A percentile compares a stretch with the other conserved stretches of the same genome.
These are phyloP conservation scores for Styphnolobium japonicum DNA, from an alignment of 306 rosid genomes.

Conservation along the genomic window DNA sequence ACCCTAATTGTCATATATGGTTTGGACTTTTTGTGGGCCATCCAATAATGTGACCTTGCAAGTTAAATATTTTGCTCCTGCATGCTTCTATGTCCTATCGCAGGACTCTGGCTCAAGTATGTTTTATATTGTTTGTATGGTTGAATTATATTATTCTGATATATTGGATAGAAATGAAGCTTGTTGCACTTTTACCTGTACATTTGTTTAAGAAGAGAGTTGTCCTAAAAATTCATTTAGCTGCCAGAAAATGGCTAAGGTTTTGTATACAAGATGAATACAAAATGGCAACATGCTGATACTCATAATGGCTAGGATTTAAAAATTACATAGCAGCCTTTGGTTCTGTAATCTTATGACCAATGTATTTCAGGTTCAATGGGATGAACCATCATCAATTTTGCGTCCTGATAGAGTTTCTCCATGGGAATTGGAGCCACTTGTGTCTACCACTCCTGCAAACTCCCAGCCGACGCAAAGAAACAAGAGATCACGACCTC, in stretches of 20 bases:
- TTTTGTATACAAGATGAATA: not conserved
- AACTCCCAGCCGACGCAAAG: slow-evolving; percentile 73
- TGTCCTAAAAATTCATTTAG: slow-evolving; percentile 11
- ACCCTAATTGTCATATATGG: not conserved
- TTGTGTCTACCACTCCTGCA: slow-evolving; percentile 62
- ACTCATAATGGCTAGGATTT: not conserved
- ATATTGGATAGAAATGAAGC: not conserved
- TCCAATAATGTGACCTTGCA: not conserved
- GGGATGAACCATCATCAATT: slow-evolving; percentile 95
- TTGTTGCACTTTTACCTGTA: not conserved
- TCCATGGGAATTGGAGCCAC: slow-evolving; percentile 97
- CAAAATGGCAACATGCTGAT: slow-evolving; percentile 10
- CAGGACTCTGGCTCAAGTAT: not conserved
- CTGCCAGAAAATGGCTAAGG: not conserved
- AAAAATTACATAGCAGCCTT: not conserved
- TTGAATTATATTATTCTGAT: not conserved
- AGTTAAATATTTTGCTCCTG: not conserved
- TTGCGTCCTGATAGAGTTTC: slow-evolving; percentile 96
- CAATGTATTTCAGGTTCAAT: slow-evolving; percentile 71
- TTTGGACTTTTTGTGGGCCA: not conserved
- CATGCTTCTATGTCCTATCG: not conserved
- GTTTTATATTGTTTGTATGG: not conserved
- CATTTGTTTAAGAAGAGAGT: not conserved
- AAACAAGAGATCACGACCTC: slow-evolving; percentile 83
- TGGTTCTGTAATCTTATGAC: not conserved